Base-by-base conservation (phyloP, 805 yeast genomes). In the Pichia kluyveri region DNA sequence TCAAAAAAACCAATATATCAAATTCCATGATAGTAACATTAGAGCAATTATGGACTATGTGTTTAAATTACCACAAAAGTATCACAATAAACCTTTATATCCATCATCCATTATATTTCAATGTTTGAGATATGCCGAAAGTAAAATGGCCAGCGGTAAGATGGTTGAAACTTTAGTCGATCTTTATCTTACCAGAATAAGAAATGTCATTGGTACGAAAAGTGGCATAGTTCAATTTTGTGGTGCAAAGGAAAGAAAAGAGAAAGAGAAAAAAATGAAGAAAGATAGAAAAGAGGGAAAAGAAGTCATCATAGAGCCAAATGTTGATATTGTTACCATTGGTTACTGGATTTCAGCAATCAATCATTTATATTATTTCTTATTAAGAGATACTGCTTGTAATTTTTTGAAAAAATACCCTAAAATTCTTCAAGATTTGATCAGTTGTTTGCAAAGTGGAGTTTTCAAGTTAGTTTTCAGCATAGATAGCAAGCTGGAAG, bases 281-380 rank as follows among this genome's bases (percentile, higher is more conserved):
- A 54, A 50, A n/a, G 47, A 46, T 5, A 50, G 45, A 23, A 52
- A 52, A 18, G 40, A 44, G 5, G 50, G 42, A 4, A 47, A 51
- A 6, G 40, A 44, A 8, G 50, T 41, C 2, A 47, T 51, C 3
- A 37, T 23, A 17, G 37, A 47, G 11, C 49, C 48, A 19, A 43
- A 61, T 59, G 34, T 83, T 32, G 91, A 85, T 59, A 81, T 84
- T 47, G 85, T 85, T 17, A 60, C 74, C 39, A 73, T 83, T 52
- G 83, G 95, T 44, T 91, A 88, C 62, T 93, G 98, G 98, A 75
- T 93, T 37, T 81, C 96, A 5, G 83, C 85, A 27, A 61, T 85
- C 41, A 85, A 86, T 50, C 81, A 86, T 54, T 67, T 91, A 44
- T 82, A 83, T 58, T 91, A 84, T 62, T 91, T 87, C 63, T 60